These are phyloP conservation scores for Turnera subulata DNA, from an alignment of 345 rosid species.

Conservation along the genomic window DNA sequence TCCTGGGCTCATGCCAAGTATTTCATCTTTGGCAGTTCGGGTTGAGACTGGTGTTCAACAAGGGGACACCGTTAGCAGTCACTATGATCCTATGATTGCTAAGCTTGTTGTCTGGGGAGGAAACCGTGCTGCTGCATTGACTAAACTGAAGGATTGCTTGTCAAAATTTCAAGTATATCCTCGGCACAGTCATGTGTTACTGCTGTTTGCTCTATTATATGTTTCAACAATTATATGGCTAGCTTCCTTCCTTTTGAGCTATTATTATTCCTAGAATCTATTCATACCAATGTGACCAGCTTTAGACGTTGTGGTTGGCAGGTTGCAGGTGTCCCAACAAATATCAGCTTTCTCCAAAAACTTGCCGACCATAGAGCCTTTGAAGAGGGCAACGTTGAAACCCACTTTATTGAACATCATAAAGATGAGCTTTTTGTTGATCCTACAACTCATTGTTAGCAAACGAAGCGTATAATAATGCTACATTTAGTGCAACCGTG, in stretches of 20 bases:
- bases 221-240: background rate
- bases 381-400: constrained; percentile 78
- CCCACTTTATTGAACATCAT: constrained; percentile 85
- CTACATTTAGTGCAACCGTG: constrained; percentile 51
- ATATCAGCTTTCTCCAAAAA: constrained; percentile 70
- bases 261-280: too few relatives aligned
- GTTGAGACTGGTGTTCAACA: constrained; percentile 94
- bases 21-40: constrained; percentile 45
- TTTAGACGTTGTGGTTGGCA: constrained; percentile 26
- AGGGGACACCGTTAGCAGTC: constrained; percentile 94
- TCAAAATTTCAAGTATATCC: constrained; percentile 76
- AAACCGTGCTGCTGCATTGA: constrained; percentile 71
- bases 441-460: constrained; percentile 42
- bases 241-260: background rate
- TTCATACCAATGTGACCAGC: too few relatives aligned
- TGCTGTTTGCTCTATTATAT: constrained; percentile 6
- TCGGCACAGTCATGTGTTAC: constrained; percentile 4
- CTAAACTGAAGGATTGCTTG: constrained; percentile 80
- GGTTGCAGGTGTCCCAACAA: constrained; percentile 97
- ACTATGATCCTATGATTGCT: constrained; percentile 99
- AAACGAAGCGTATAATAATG: constrained; percentile 42
- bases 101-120: constrained; percentile 95
- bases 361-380: constrained; percentile 76
- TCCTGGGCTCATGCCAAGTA: constrained; percentile 17
- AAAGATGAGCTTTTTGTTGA: constrained; percentile 69